phyloP scores from a whole-genome alignment of 257 asterid genomes.

The Eucommia ulmoides region DNA sequence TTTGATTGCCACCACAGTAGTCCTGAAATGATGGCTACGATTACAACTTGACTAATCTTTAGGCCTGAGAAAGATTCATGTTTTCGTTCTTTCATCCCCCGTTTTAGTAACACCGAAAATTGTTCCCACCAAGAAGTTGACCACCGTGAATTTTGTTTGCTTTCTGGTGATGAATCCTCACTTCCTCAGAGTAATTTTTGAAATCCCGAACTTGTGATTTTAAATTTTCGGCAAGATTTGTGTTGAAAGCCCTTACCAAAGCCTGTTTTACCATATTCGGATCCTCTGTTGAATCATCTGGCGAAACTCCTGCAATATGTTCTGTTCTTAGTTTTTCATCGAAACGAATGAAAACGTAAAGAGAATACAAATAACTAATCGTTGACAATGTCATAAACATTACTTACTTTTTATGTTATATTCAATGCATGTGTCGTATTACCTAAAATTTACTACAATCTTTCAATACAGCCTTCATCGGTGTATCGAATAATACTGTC shows the following conservation, averaged over 20 bases:
- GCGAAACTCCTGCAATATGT: constrained; percentile 45
- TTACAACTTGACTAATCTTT: constrained; percentile 5
- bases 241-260: constrained; percentile 30
- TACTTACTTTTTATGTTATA: too few species aligned
- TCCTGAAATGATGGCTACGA: background rate
- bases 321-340: too few species aligned
- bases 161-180: background rate
- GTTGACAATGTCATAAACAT: too few species aligned
- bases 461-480: too few species aligned
- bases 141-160: constrained; percentile 32
- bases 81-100: constrained; percentile 70
- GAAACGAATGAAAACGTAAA: too few species aligned
- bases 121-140: constrained; percentile 64
- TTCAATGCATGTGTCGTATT: too few species aligned
- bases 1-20: background rate
- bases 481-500: too few species aligned
- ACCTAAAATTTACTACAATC: too few species aligned
- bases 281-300: constrained; percentile 32
- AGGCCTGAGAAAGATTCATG: constrained; percentile 57
- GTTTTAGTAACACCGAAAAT: constrained; percentile 37
- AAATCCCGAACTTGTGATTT: constrained; percentile 19
- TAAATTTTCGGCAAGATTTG: constrained; percentile 23
- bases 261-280: constrained; percentile 33
- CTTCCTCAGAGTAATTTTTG: constrained; percentile 1
- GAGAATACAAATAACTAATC: too few species aligned